phyloP scores from a whole-genome alignment of 495 filamentous ascomycete species.

The Tuber microsphaerosporum region DNA sequence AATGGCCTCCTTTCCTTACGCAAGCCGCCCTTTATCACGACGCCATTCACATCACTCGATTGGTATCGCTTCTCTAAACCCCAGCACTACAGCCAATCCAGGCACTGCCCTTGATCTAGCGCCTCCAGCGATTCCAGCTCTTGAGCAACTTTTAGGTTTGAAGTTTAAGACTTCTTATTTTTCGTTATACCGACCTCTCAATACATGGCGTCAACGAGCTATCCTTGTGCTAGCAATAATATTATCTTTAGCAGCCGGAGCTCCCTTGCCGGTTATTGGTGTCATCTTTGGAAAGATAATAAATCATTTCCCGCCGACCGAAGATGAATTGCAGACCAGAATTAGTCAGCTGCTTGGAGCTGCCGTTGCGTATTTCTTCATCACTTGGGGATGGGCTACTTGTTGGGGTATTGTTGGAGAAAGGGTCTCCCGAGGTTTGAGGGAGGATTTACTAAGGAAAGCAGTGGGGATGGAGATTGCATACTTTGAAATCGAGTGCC shows the following conservation, averaged over 20 bases:
- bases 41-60: slow-evolving; percentile 2
- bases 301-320: slow-evolving; percentile 43
- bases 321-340: slow-evolving; percentile 40
- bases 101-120: not conserved
- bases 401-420: slow-evolving; percentile 44
- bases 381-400: slow-evolving; percentile 43
- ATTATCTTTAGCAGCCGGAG: slow-evolving; percentile 43
- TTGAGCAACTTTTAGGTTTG: slow-evolving; percentile 8
- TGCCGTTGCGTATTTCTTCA: slow-evolving; percentile 44
- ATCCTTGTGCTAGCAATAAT: slow-evolving; percentile 40
- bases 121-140: slow-evolving; percentile 8
- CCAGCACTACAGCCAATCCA: not conserved
- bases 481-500: slow-evolving; percentile 43
- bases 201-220: slow-evolving; percentile 18
- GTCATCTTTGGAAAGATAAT: slow-evolving; percentile 47
- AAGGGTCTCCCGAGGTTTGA: slow-evolving; percentile 40
- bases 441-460: slow-evolving; percentile 39
- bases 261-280: slow-evolving; percentile 46
- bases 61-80: not conserved
- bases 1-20: not conserved
- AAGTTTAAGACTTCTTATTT: slow-evolving; percentile 42
- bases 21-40: slow-evolving; percentile 4
- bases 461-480: slow-evolving; percentile 44
- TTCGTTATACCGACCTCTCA: slow-evolving; percentile 42
- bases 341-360: slow-evolving; percentile 43